These are phyloP conservation scores for Camelina hispida DNA, from an alignment of 345 rosid genomes.

Conservation along the genomic window DNA sequence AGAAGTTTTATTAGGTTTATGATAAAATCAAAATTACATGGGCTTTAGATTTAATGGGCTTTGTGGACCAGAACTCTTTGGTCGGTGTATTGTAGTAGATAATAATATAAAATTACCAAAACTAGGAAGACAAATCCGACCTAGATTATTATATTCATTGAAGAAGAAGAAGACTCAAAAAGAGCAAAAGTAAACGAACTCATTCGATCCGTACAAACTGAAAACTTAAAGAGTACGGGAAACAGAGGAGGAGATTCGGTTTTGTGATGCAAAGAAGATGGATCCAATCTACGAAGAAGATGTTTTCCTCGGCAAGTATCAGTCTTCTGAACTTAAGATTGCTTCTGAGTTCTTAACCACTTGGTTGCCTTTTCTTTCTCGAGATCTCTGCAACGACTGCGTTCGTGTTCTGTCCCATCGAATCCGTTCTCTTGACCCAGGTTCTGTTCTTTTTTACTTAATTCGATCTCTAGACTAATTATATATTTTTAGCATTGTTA, in stretches of 20 bases:
- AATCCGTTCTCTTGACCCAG: conserved; percentile 66
- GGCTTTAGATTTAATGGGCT: conserved; percentile 15
- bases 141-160: background rate
- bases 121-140: background rate
- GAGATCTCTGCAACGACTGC: conserved; percentile 75
- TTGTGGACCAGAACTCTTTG: background rate
- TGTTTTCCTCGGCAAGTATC: conserved; percentile 59
- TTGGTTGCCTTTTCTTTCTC: conserved; percentile 86
- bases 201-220: conserved; percentile 28
- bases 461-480: too few species aligned
- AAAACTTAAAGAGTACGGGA: background rate
- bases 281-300: conserved; percentile 54
- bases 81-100: background rate
- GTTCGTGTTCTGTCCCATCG: conserved; percentile 60
- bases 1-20: too few species aligned
- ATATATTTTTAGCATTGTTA: background rate
- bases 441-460: conserved; percentile 36
- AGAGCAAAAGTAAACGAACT: conserved; percentile 42
- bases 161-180: background rate
- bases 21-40: background rate
- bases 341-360: conserved; percentile 77
- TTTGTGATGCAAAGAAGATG: background rate
- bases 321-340: conserved; percentile 68
- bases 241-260: conserved; percentile 55
- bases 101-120: background rate